Conservation (phyloP, 1,284 basidiomycete genomes). For the Malassezia arunalokei region DNA sequence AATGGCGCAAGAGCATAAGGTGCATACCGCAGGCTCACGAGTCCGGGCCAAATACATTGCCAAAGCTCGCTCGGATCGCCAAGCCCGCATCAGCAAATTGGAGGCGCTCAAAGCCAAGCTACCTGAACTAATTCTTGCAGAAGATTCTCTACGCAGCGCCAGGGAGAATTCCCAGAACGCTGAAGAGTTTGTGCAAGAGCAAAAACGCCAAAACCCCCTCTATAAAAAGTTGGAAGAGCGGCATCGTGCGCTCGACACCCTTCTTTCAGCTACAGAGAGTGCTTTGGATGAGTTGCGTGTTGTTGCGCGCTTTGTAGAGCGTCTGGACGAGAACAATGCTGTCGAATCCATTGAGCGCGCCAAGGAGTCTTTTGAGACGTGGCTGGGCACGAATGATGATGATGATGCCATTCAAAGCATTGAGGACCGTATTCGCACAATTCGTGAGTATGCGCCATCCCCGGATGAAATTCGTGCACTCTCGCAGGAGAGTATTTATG, state of each 20-base stretch:
- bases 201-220: slow-evolving; percentile 6
- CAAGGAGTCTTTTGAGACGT: neutral
- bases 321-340: neutral
- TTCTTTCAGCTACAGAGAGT: neutral
- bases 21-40: slow-evolving; percentile 70
- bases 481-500: slow-evolving; percentile 48
- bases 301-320: slow-evolving; percentile 1
- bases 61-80: slow-evolving; percentile 55
- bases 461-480: slow-evolving; percentile 54
- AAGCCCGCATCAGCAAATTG: slow-evolving; percentile 45
- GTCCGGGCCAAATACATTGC: slow-evolving; percentile 76
- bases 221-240: slow-evolving; percentile 4
- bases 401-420: neutral
- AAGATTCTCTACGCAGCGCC: neutral
- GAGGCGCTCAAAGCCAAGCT: neutral
- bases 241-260: neutral
- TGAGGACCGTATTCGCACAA: neutral
- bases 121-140: neutral
- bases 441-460: neutral
- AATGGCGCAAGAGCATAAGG: slow-evolving; percentile 60
- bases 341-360: neutral
- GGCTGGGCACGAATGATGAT: slow-evolving; percentile 43
- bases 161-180: slow-evolving; percentile 11
- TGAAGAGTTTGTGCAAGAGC: slow-evolving; percentile 26
- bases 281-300: slow-evolving; percentile 4